Conservation (phyloP, 352 stramenopile genomes). For the Phytophthora boehmeriae region DNA sequence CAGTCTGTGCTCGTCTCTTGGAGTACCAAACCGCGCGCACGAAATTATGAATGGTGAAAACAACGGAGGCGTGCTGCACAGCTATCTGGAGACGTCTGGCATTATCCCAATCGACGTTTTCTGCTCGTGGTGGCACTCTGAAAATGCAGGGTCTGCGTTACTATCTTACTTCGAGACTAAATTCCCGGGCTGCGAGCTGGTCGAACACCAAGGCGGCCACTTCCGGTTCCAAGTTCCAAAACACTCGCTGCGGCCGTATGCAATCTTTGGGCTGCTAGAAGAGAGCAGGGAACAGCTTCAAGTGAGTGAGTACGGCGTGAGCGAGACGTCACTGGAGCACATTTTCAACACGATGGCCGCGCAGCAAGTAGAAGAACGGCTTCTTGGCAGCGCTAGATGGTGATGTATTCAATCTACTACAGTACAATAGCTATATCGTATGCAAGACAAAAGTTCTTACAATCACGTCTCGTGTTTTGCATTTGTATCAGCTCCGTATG, state of each 20-base stretch:
- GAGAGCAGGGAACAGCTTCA: constrained; percentile 54
- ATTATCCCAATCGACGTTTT: constrained; percentile 61
- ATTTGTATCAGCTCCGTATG: constrained; percentile 67
- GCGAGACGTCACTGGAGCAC: constrained; percentile 90
- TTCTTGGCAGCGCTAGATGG: constrained; percentile 45
- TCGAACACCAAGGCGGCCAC: constrained; percentile 70
- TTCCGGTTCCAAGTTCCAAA: constrained; percentile 81
- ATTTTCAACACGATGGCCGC: constrained; percentile 94
- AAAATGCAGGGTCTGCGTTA: constrained; percentile 45
- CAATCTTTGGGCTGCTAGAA: constrained; percentile 86
- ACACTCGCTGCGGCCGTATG: constrained; percentile 46
- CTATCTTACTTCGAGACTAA: constrained; percentile 48
- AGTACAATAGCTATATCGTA: constrained; percentile 22
- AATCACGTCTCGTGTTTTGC: too few species aligned
- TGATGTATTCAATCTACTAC: constrained; percentile 7
- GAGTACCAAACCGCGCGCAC: constrained; percentile 34
- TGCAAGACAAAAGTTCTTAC: too few species aligned
- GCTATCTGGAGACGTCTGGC: constrained; percentile 49
- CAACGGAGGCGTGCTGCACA: constrained; percentile 48
- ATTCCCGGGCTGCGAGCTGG: constrained; percentile 45
- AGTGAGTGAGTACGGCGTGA: constrained; percentile 90
- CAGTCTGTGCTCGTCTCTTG: constrained; percentile 46
- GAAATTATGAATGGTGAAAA: constrained; percentile 44
- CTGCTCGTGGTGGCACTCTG: constrained; percentile 59
- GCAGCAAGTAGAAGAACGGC: constrained; percentile 66